These are phyloP conservation scores for Stagonosporopsis tanaceti DNA, from an alignment of 2,329 filamentous ascomycete genomes.

Conservation along the genomic window DNA sequence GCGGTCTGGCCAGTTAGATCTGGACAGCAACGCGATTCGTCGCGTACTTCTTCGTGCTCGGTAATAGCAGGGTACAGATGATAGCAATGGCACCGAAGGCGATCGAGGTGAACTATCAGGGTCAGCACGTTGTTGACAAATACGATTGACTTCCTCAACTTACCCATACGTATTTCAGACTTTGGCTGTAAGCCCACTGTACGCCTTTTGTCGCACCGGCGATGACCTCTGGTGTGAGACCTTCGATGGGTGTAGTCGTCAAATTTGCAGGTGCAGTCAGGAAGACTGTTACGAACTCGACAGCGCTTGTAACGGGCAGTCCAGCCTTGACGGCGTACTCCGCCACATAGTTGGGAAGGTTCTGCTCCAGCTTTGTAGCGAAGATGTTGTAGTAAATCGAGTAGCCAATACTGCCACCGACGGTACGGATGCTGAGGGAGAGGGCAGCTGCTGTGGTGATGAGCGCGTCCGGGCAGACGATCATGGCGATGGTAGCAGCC, in stretches of 20 bases:
- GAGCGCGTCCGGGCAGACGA: constrained; percentile 43
- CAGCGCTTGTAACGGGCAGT: constrained; percentile 47
- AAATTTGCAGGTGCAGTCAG: constrained; percentile 32
- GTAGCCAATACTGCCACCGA: constrained; percentile 49
- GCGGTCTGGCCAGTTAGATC: constrained; percentile 16
- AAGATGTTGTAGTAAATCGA: constrained; percentile 50
- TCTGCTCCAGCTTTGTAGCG: constrained; percentile 37
- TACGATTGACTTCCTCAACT: neutral
- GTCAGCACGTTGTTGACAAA: neutral
- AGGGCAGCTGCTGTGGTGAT: constrained; percentile 51
- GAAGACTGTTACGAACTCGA: constrained; percentile 47
- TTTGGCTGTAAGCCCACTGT: constrained; percentile 42
- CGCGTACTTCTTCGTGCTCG: constrained; percentile 45
- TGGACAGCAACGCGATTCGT: constrained; percentile 45
- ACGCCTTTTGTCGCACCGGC: constrained; percentile 35
- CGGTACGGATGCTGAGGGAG: constrained; percentile 57
- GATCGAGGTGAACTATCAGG: constrained; percentile 34
- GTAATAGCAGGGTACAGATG: constrained; percentile 39
- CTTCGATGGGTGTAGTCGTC: constrained; percentile 25
- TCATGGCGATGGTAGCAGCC: constrained; percentile 45
- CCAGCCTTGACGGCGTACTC: constrained; percentile 49
- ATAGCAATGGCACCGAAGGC: constrained; percentile 43
- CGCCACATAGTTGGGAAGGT: constrained; percentile 36
- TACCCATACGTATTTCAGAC: constrained; percentile 42
- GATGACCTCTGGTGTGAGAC: constrained; percentile 41